phyloP scores from a whole-genome alignment of 73 alveolate genomes.

The Symbiodinium natans region DNA sequence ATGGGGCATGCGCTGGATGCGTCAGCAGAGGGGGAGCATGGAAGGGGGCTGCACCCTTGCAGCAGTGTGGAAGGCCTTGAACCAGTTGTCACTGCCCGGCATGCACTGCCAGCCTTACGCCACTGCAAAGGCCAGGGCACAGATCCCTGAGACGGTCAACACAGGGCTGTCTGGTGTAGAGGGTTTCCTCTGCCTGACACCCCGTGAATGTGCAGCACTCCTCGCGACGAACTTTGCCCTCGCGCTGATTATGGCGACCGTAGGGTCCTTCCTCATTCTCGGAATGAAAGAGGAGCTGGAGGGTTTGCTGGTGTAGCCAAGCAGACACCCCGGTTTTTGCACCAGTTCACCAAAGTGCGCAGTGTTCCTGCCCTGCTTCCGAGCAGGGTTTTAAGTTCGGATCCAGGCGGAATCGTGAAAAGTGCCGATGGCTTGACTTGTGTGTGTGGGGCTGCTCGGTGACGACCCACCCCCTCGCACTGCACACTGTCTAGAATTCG shows the following conservation, averaged over 20 bases:
- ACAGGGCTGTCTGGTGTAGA: background rate
- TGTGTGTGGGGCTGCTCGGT: too few relatives aligned
- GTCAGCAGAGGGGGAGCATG: background rate
- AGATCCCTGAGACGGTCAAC: background rate
- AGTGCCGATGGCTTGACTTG: too few relatives aligned
- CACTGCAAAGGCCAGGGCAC: background rate
- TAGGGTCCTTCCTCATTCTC: background rate
- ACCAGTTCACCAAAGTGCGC: too few relatives aligned
- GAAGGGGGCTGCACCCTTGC: background rate
- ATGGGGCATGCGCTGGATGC: background rate
- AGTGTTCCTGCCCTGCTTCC: too few relatives aligned
- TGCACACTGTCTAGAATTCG: too few relatives aligned
- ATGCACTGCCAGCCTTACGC: conserved; percentile 30
- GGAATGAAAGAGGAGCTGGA: conserved; percentile 1
- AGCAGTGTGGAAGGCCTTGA: background rate
- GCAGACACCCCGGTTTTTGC: too few relatives aligned
- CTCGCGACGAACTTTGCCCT: conserved; percentile 1
- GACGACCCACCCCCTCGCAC: too few relatives aligned
- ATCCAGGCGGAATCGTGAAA: too few relatives aligned
- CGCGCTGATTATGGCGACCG: background rate
- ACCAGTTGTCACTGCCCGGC: conserved; percentile 13
- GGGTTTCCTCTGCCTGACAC: conserved; percentile 4
- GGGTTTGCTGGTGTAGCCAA: conserved; percentile 2
- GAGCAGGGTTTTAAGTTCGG: too few relatives aligned
- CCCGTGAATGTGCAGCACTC: conserved; percentile 14